Evolutionary conservation across 2,329 filamentous ascomycete genomes (phyloP).

Genomic region (Epichloe festucae): DNA sequence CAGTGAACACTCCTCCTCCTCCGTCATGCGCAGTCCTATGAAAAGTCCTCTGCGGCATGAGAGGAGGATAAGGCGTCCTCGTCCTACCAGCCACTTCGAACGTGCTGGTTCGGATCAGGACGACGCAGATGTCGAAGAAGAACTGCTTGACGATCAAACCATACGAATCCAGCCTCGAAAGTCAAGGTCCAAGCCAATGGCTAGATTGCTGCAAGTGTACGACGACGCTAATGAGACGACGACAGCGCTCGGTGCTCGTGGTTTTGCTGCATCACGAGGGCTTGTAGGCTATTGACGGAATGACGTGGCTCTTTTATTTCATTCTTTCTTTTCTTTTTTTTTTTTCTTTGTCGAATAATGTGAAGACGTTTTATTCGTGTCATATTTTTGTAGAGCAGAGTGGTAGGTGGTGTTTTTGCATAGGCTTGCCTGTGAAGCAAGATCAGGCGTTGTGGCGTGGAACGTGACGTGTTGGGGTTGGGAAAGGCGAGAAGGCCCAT

Average conservation of each 20-base stretch:
- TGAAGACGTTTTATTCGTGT: neutral
- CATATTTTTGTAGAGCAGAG: neutral
- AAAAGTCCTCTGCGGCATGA: conserved; percentile 3
- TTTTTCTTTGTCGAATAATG: neutral
- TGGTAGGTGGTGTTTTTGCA: neutral
- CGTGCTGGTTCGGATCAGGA: conserved; percentile 4
- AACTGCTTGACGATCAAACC: conserved; percentile 10
- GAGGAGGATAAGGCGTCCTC: neutral
- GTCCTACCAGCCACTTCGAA: neutral
- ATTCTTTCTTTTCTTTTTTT: neutral
- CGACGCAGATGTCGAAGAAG: conserved; percentile 15
- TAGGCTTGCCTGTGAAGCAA: neutral
- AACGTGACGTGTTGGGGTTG: neutral
- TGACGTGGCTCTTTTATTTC: too few relatives aligned
- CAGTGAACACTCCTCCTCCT: neutral
- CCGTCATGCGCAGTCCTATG: neutral
- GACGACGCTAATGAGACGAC: conserved; percentile 17
- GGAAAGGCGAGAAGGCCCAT: neutral
- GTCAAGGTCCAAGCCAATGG: conserved; percentile 2
- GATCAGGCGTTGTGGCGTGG: neutral
- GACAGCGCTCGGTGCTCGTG: neutral
- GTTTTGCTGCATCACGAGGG: neutral
- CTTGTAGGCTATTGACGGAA: neutral
- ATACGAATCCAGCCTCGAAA: conserved; percentile 11
- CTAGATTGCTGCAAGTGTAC: conserved; percentile 12